Conservation (phyloP, 495 filamentous ascomycete genomes). For the Acidiella bohemica region DNA sequence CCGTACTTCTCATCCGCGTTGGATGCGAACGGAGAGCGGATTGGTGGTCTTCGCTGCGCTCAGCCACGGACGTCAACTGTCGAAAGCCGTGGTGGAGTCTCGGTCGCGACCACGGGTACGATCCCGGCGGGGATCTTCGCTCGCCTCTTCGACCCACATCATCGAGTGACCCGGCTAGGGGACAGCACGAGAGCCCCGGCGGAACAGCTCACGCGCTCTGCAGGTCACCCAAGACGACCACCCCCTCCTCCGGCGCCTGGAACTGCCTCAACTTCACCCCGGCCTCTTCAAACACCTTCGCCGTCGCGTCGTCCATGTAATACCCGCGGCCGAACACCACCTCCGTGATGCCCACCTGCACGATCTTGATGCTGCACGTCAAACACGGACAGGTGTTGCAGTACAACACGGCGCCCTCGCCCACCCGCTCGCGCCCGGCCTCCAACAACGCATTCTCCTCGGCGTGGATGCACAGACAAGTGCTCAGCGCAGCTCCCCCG, state of each 20-base stretch:
- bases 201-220: too few species aligned
- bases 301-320: constrained; percentile 73
- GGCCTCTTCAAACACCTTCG: constrained; percentile 60
- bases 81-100: too few species aligned
- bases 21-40: too few species aligned
- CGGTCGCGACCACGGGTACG: too few species aligned
- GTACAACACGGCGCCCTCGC: constrained; percentile 67
- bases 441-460: constrained; percentile 95
- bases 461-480: constrained; percentile 88
- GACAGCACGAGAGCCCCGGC: too few species aligned
- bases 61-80: too few species aligned
- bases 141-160: too few species aligned
- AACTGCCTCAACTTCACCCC: constrained; percentile 72
- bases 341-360: constrained; percentile 86
- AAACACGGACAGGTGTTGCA: constrained; percentile 96
- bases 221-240: constrained; percentile 13
- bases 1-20: too few species aligned
- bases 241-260: constrained; percentile 35
- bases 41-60: too few species aligned
- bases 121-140: too few species aligned
- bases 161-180: too few species aligned
- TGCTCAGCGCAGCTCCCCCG: constrained; percentile 62
- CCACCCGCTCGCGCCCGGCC: constrained; percentile 79
- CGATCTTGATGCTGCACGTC: constrained; percentile 97
- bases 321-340: constrained; percentile 91